Conservation (phyloP, 2,329 filamentous ascomycete species). For the Pseudogymnoascus sp. region DNA sequence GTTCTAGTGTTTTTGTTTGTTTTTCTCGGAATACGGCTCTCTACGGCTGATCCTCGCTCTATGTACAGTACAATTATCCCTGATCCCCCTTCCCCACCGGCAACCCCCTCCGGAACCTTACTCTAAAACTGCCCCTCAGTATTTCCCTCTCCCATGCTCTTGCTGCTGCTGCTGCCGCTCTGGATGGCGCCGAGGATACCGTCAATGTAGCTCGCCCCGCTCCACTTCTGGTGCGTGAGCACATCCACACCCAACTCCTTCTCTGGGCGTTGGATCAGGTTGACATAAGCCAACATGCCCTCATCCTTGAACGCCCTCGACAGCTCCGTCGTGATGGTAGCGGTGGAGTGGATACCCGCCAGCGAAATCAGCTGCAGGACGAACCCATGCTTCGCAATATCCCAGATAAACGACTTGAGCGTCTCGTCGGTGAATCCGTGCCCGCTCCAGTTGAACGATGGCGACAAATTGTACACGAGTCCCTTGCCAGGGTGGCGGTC, state of each 20-base stretch:
- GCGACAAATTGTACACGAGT: constrained; percentile 91
- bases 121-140: constrained; percentile 62
- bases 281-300: constrained; percentile 97
- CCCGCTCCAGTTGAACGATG: constrained; percentile 97
- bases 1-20: background rate
- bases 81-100: background rate
- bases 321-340: constrained; percentile 61
- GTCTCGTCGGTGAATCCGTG: constrained; percentile 81
- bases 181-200: constrained; percentile 85
- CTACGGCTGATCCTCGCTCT: background rate
- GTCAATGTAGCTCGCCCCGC: constrained; percentile 68
- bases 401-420: constrained; percentile 90
- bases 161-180: constrained; percentile 79
- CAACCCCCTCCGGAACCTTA: background rate
- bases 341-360: constrained; percentile 57
- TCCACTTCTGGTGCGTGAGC: constrained; percentile 39
- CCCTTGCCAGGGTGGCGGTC: constrained; percentile 66
- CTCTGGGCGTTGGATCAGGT: constrained; percentile 79
- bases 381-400: constrained; percentile 82
- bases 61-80: background rate
- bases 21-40: background rate
- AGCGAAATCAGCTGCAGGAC: constrained; percentile 60
- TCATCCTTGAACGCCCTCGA: constrained; percentile 76
- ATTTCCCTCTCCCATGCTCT: constrained; percentile 91
- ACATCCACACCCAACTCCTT: constrained; percentile 56